Percentiles rank a stretch among this genome's conserved stretches.
Conservation (phyloP, 164 flowering plant species). For the Liriodendron chinense region DNA sequence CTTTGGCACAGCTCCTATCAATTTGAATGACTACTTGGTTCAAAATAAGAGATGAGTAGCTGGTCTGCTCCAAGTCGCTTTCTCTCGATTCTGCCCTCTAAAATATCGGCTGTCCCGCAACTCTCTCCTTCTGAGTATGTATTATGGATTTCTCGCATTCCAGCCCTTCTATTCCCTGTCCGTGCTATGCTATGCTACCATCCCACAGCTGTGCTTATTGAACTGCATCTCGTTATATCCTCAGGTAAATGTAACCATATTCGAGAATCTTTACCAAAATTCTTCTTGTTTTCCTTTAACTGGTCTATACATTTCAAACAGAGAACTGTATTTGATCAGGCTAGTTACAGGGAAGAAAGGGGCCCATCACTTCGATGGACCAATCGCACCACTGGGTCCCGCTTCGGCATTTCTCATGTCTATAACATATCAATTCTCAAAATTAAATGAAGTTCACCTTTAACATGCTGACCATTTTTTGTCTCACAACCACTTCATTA, state of each 20-base stretch:
- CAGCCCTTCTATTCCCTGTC: neutral
- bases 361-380: neutral
- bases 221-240: constrained; percentile 9
- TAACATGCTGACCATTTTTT: no score
- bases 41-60: neutral
- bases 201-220: constrained; percentile 8
- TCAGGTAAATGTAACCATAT: neutral
- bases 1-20: neutral
- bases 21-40: constrained; percentile 6
- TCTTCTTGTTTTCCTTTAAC: neutral
- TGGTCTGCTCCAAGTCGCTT: neutral
- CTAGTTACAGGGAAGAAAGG: neutral
- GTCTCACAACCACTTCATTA: neutral
- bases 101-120: neutral
- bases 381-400: no score
- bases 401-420: no score
- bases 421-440: no score
- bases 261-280: neutral
- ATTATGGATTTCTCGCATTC: constrained; percentile 1
- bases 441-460: no score
- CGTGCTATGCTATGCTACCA: neutral
- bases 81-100: constrained; percentile 2
- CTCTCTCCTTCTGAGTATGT: constrained; percentile 1
- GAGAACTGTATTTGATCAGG: neutral
- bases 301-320: no score